Conservation (phyloP, 2,329 filamentous ascomycete genomes). For the Stemphylium vesicarium region DNA sequence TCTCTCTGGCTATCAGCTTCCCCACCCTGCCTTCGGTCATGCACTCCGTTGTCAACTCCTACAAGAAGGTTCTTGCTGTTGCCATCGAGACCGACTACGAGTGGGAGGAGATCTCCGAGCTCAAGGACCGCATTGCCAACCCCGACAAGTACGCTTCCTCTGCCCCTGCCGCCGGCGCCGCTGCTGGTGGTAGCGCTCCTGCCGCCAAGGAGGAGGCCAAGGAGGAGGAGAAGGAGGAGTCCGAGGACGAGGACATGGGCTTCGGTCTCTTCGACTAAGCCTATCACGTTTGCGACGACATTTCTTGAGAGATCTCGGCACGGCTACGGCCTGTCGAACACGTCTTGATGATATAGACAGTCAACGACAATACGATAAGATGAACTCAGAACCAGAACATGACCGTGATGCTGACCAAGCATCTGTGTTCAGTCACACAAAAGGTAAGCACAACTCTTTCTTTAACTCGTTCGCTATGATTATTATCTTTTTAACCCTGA, state of each 20-base stretch:
- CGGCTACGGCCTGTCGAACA: conserved; percentile 25
- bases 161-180: conserved; percentile 69
- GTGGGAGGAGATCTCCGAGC: conserved; percentile 94
- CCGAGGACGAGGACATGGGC: conserved; percentile 62
- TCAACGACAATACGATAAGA: conserved; percentile 46
- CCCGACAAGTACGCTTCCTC: conserved; percentile 92
- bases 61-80: conserved; percentile 95
- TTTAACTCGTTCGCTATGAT: conserved; percentile 57
- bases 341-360: conserved; percentile 41
- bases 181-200: conserved; percentile 59
- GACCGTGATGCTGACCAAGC: conserved; percentile 36
- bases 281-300: conserved; percentile 25
- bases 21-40: conserved; percentile 95
- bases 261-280: conserved; percentile 63
- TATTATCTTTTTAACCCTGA: conserved; percentile 71
- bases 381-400: conserved; percentile 25
- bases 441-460: conserved; percentile 45
- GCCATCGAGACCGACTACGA: conserved; percentile 88
- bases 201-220: conserved; percentile 57
- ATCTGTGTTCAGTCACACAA: conserved; percentile 10
- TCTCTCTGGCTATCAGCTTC: conserved; percentile 94
- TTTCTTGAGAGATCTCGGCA: conserved; percentile 28
- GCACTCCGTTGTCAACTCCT: conserved; percentile 94
- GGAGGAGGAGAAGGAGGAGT: conserved; percentile 62
- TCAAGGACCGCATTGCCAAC: conserved; percentile 99